phyloP scores from a whole-genome alignment of 2,329 filamentous ascomycete species.

The Exophiala aquamarina region DNA sequence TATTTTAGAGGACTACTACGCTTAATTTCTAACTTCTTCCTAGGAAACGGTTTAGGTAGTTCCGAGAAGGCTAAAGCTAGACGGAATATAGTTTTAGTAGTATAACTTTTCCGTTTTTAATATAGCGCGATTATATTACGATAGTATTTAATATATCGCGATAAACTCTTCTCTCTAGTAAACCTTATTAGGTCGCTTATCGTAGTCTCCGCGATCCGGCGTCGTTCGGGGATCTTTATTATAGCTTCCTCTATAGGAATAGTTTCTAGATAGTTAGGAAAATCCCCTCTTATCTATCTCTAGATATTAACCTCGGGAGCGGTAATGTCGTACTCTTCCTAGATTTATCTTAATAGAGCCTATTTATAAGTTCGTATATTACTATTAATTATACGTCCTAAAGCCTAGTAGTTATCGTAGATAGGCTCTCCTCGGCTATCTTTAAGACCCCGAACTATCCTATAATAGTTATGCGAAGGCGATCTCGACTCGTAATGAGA shows the following conservation, averaged over 20 bases:
- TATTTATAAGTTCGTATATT: slow-evolving; percentile 1
- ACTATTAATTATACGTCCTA: slow-evolving; percentile 6
- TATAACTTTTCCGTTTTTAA: slow-evolving; percentile 1
- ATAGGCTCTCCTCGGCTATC: slow-evolving; percentile 5
- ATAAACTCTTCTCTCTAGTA: slow-evolving; percentile 1
- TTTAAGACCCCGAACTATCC: slow-evolving; percentile 1
- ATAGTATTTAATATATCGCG: slow-evolving; percentile 5
- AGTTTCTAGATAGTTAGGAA: background rate
- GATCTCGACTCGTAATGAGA: slow-evolving; percentile 4
- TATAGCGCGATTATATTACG: slow-evolving; percentile 7
- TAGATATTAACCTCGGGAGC: slow-evolving; percentile 4
- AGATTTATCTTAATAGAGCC: slow-evolving; percentile 4
- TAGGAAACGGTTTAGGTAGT: background rate
- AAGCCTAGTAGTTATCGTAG: slow-evolving; percentile 1
- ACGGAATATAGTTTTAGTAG: background rate
- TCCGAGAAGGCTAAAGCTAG: background rate
- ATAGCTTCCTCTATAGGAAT: no score
- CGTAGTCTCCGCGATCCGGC: slow-evolving; percentile 4
- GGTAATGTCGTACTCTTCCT: slow-evolving; percentile 5
- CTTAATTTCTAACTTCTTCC: no score
- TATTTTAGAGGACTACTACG: background rate
- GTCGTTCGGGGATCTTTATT: slow-evolving; percentile 9
- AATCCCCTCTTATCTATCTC: slow-evolving; percentile 3
- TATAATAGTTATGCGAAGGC: slow-evolving; percentile 3
- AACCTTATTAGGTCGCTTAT: slow-evolving; percentile 4